Conservation (phyloP, 495 filamentous ascomycete genomes). For the Neurospora tetrasperma region DNA sequence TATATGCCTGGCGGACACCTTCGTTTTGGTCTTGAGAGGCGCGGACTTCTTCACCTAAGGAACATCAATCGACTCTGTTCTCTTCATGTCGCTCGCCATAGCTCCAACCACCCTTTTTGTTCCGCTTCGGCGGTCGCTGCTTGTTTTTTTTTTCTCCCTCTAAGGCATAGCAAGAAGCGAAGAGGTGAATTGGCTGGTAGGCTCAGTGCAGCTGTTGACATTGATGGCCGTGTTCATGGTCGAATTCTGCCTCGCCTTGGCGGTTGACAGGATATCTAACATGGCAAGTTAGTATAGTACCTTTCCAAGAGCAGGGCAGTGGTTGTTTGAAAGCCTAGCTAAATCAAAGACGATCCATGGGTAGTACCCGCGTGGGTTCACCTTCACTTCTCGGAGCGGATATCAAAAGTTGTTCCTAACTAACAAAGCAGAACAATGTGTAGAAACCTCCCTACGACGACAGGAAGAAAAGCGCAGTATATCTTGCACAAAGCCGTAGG, state of each 20-base stretch:
- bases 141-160: neutral
- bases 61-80: neutral
- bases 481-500: neutral
- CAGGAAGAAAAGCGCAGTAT: neutral
- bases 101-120: neutral
- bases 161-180: neutral
- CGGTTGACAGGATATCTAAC: neutral
- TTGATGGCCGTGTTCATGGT: neutral
- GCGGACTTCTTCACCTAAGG: neutral
- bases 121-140: neutral
- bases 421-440: neutral
- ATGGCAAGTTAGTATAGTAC: neutral
- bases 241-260: neutral
- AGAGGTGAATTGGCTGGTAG: neutral
- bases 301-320: neutral
- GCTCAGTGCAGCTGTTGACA: neutral
- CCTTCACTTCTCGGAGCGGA: neutral
- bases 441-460: neutral
- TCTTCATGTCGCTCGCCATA: neutral
- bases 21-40: neutral
- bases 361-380: neutral
- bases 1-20: neutral
- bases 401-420: neutral
- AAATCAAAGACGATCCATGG: neutral
- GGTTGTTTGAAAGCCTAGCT: neutral